Evolutionary conservation across 306 rosid genomes (phyloP).

Genomic region (Macrotyloma uniflorum): DNA sequence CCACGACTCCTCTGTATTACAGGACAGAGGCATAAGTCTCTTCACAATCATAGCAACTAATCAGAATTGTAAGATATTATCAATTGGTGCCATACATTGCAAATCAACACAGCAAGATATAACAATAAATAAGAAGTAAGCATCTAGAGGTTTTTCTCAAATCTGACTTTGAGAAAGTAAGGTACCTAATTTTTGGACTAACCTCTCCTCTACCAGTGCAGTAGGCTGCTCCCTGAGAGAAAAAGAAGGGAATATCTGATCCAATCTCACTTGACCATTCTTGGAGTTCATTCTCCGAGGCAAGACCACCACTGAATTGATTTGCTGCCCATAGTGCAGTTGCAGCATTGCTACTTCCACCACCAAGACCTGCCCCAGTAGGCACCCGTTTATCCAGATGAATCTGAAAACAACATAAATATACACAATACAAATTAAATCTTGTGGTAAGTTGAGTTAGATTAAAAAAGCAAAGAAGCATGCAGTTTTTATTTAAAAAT

Average conservation of each 20-base stretch:
- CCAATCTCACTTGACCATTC: slow-evolving; percentile 99
- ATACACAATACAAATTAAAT: slow-evolving; percentile 7
- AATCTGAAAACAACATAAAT: slow-evolving; percentile 60
- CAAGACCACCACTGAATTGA: slow-evolving; percentile 78
- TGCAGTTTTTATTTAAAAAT: not conserved
- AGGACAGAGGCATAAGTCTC: slow-evolving; percentile 6
- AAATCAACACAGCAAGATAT: not conserved
- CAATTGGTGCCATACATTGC: not conserved
- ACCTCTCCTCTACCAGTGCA: slow-evolving; percentile 99
- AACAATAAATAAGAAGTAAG: not conserved
- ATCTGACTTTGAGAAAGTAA: slow-evolving; percentile 6
- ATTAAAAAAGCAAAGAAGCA: not conserved
- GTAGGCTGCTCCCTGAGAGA: slow-evolving; percentile 93
- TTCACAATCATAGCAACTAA: not conserved
- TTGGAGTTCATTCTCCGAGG: slow-evolving; percentile 88
- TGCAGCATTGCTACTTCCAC: slow-evolving; percentile 99
- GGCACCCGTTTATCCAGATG: slow-evolving; percentile 95
- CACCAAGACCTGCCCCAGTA: slow-evolving; percentile 98
- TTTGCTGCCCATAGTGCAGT: slow-evolving; percentile 99
- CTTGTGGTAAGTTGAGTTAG: not conserved
- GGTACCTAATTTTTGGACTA: slow-evolving; percentile 46
- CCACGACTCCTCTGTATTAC: not conserved
- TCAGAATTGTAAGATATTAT: slow-evolving; percentile 25
- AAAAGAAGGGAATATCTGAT: slow-evolving; percentile 96
- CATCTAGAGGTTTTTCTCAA: not conserved